Evolutionary conservation across 257 asterid species (phyloP), one percentile per base, ranked within the genome.

Genomic region (Solanum megistacrolobum): DNA sequence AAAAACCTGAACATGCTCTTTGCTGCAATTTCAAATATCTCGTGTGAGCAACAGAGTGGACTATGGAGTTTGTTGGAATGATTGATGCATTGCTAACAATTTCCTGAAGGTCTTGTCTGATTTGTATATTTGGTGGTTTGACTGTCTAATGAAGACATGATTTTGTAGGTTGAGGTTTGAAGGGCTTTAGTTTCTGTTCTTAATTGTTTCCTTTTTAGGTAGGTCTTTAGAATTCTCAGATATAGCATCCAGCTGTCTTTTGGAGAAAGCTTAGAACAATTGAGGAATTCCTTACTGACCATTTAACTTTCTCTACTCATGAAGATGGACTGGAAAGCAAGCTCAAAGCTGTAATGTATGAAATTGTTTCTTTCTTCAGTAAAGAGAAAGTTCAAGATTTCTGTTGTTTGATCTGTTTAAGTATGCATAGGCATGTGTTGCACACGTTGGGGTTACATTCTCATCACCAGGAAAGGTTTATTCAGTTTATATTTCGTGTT

Each of bases 1-100:
- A 95, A 34, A 82, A 48, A 31, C 6, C 32, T 69, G 83, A 83
- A 66, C 86, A 84, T 73, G 31, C 69, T 73, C 83, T 86, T 75
- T 48, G 31, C 86, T 82, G 31, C 43, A 48, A 20, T 48, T 60
- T 48, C n/a, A 82, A n/a, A 82, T 82, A 82, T 48, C 86, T 12
- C 7, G 69, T 82, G 86, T 29, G 71, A 82, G 43, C 86, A 18
- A 48, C 7, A 41, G 69, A 31, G 35, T 75, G 9, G 69, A 10
- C 71, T 20, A 48, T n/a, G 29, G 35, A 31, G 4, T 48, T 79
- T 12, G 65, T 81, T 81, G 85, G 29, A 18, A 16, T 81, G 85
- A 81, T 81, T 46, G 85, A 81, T 81, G 85, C 68, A 46, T 18
- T 9, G 12, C 69, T 48, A 82, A 31, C 71, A 48, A 31, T 82